Base-by-base conservation (phyloP, 2,329 filamentous ascomycete genomes). In the Xylariaceae sp. region DNA sequence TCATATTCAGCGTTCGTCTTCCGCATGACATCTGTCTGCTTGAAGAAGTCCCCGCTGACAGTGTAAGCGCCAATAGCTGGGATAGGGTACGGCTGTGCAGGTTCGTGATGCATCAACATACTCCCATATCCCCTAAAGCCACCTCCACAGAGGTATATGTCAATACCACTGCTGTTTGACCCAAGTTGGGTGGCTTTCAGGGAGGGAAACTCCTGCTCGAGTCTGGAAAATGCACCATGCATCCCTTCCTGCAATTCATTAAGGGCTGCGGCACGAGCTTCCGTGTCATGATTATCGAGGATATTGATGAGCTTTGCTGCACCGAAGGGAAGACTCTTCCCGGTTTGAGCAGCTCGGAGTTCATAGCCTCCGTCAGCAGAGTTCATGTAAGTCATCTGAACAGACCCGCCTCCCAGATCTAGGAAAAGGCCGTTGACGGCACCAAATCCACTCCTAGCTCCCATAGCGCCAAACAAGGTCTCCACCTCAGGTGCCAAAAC, bases 51-150 rank as follows among this genome's bases (percentile, higher is more conserved):
- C 9, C 83, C 82, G 0, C 80, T 73, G 1, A 87, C 89, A 7
- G 79, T 83, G 73, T 94, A 96, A 1, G 89, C 87, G 62, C 92
- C 92, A 72, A 94, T 88, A 17, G 88, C 86, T 0, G 90, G 84
- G 30, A 96, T 88, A 0, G 92, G 92, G 71, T 96, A 97, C 0
- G 90, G 90, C 56, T 82, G 78, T 49, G 90, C 82, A 4, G 78
- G 74, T 68, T 93, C 89, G 65, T 84, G 82, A 70, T 88, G 86
- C 88, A 96, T 92, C 55, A 96, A 80, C 69, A 96, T 86, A 73
- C 90, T 95, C 5, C 92, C 92, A 79, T 95, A 96, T 13, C 92
- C 92, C 42, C 92, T 81, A 71, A 96, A 96, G 0, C 92, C 92
- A 23, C 92, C 92, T 49, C 92, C 92, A 63, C 89, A 96, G 59